These are phyloP conservation scores for Cladosporium austrohemisphaericum DNA, from an alignment of 2,329 filamentous ascomycete genomes.

Conservation along the genomic window DNA sequence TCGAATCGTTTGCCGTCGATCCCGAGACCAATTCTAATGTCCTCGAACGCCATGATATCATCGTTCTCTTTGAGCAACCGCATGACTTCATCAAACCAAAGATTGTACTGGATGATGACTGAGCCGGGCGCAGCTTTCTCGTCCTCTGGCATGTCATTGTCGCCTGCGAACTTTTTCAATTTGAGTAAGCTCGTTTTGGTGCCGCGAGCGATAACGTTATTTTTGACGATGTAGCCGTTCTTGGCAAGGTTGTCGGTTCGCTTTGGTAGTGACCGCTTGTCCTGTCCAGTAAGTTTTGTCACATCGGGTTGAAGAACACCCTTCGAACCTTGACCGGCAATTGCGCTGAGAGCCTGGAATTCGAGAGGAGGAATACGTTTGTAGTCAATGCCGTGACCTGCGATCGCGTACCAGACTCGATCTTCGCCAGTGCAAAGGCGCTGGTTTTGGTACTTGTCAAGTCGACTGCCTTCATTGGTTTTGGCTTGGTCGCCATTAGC, in stretches of 20 bases:
- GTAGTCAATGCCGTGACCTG: slow-evolving; percentile 57
- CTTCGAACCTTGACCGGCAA: slow-evolving; percentile 50
- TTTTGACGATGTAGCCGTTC: slow-evolving; percentile 61
- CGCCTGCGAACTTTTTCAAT: slow-evolving; percentile 48
- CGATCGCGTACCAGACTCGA: slow-evolving; percentile 57
- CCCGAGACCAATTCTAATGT: slow-evolving; percentile 48
- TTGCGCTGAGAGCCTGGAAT: slow-evolving; percentile 56
- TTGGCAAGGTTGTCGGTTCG: slow-evolving; percentile 54
- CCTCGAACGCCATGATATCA: slow-evolving; percentile 50
- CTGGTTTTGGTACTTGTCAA: slow-evolving; percentile 15
- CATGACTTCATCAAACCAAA: slow-evolving; percentile 49
- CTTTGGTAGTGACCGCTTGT: slow-evolving; percentile 61
- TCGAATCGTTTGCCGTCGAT: slow-evolving; percentile 35
- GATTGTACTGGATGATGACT: slow-evolving; percentile 41
- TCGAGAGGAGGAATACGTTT: slow-evolving; percentile 52
- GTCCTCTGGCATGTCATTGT: slow-evolving; percentile 17
- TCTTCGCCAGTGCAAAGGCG: slow-evolving; percentile 52
- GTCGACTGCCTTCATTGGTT: neutral
- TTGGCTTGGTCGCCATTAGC: neutral
- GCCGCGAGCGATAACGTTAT: slow-evolving; percentile 45
- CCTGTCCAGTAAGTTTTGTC: slow-evolving; percentile 54
- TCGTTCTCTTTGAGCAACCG: slow-evolving; percentile 45
- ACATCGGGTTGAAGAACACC: slow-evolving; percentile 59
- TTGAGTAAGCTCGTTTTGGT: slow-evolving; percentile 55
- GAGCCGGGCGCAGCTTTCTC: slow-evolving; percentile 15